phyloP scores from a whole-genome alignment of 2,329 filamentous ascomycete species.

The Alternaria triticimaculans region DNA sequence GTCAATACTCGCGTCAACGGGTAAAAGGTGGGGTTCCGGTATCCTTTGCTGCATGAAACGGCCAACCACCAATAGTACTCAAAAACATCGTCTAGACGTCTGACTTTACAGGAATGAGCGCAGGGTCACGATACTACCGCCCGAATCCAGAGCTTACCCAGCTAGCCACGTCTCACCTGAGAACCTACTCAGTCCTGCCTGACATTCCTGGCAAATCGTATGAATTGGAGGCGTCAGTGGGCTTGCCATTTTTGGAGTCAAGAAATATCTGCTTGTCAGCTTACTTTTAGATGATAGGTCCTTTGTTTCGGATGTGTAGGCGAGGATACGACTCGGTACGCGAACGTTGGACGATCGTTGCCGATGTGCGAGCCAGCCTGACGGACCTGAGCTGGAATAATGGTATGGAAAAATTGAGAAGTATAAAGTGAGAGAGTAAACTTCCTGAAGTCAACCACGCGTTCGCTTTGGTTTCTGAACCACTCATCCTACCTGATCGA shows the following conservation, averaged over 20 bases:
- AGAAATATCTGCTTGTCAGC: background rate
- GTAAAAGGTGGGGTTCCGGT: background rate
- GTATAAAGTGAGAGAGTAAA: background rate
- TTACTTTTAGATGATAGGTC: background rate
- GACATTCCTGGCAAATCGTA: background rate
- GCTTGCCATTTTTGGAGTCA: background rate
- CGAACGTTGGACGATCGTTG: background rate
- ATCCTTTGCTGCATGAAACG: background rate
- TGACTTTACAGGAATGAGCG: background rate
- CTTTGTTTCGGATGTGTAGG: background rate
- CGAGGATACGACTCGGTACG: background rate
- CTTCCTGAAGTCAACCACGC: background rate
- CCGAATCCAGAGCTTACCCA: background rate
- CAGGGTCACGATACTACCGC: background rate
- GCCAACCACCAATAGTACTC: background rate
- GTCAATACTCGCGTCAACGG: background rate
- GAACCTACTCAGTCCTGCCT: background rate
- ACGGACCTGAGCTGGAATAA: background rate
- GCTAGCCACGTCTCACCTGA: background rate
- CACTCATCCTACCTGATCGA: background rate
- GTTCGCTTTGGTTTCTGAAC: background rate
- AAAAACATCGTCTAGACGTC: background rate
- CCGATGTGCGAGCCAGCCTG: background rate
- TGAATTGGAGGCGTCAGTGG: background rate
- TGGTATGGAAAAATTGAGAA: background rate